Evolutionary conservation across 305 asterid genomes (phyloP).

Genomic region (Fraxinus dipetala): DNA sequence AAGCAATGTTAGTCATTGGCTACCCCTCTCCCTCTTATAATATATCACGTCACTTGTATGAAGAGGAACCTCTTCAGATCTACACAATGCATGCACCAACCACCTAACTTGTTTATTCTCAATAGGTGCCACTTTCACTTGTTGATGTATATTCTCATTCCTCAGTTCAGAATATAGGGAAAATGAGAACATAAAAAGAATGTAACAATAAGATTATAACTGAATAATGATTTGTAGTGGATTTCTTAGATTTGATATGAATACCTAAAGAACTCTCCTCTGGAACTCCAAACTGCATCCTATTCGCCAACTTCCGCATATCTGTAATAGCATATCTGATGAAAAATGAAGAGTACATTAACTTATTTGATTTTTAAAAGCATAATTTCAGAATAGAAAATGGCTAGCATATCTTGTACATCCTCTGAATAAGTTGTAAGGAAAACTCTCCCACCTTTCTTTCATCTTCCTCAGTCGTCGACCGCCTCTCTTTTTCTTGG

Average conservation of each 20-base stretch:
- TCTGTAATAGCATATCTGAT: constrained; percentile 90
- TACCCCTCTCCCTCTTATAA: neutral
- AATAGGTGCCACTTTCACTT: neutral
- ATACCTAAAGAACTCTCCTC: constrained; percentile 98
- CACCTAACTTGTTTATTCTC: neutral
- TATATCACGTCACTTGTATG: neutral
- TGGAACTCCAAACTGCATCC: constrained; percentile 93
- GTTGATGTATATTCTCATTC: neutral
- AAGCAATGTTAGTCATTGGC: neutral
- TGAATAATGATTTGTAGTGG: neutral
- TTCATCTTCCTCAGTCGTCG: constrained; percentile 93
- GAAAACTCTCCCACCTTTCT: constrained; percentile 61
- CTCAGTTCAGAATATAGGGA: neutral
- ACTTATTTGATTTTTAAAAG: neutral
- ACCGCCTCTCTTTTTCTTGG: constrained; percentile 95
- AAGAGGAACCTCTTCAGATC: neutral
- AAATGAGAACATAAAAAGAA: neutral
- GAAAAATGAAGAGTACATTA: constrained; percentile 25
- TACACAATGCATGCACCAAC: neutral
- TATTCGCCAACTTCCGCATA: constrained; percentile 90
- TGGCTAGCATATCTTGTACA: neutral
- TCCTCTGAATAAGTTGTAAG: neutral
- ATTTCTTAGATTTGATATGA: neutral
- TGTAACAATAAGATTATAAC: neutral
- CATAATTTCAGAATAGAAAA: neutral